A percentile compares a stretch with the other conserved stretches of the same genome.
These are phyloP conservation scores for Spergularia marina DNA, from an alignment of 148 eudicot genomes.

Conservation along the genomic window DNA sequence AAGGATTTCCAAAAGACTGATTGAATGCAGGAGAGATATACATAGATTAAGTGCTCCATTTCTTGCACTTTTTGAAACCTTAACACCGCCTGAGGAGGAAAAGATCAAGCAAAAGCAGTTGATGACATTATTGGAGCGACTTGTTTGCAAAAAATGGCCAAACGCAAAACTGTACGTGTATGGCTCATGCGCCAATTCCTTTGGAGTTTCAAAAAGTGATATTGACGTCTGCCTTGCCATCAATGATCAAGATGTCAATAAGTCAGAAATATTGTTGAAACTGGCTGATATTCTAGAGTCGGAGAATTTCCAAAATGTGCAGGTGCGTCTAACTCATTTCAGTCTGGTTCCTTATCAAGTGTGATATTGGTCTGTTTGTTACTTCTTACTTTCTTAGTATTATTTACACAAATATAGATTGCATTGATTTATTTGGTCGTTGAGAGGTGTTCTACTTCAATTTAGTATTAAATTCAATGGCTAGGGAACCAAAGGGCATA, in stretches of 20 bases:
- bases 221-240: conserved; percentile 84
- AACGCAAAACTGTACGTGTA: conserved; percentile 67
- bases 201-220: conserved; percentile 91
- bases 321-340: conserved; percentile 42
- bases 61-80: conserved; percentile 59
- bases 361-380: neutral
- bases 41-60: conserved; percentile 48
- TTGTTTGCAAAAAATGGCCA: conserved; percentile 88
- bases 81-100: conserved; percentile 85
- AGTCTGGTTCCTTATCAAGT: neutral
- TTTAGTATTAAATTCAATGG: no score
- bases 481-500: neutral
- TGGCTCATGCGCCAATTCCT: conserved; percentile 96
- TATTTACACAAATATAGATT: no score
- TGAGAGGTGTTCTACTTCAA: no score
- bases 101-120: conserved; percentile 77
- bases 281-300: conserved; percentile 78
- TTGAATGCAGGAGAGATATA: conserved; percentile 63
- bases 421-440: no score
- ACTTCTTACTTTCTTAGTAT: neutral
- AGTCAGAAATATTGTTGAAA: conserved; percentile 69
- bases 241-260: conserved; percentile 55
- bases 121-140: conserved; percentile 59
- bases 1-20: conserved; percentile 51
- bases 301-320: conserved; percentile 80